Base-by-base conservation (phyloP, 139 green algal genomes). In the Closterium sp. region DNA sequence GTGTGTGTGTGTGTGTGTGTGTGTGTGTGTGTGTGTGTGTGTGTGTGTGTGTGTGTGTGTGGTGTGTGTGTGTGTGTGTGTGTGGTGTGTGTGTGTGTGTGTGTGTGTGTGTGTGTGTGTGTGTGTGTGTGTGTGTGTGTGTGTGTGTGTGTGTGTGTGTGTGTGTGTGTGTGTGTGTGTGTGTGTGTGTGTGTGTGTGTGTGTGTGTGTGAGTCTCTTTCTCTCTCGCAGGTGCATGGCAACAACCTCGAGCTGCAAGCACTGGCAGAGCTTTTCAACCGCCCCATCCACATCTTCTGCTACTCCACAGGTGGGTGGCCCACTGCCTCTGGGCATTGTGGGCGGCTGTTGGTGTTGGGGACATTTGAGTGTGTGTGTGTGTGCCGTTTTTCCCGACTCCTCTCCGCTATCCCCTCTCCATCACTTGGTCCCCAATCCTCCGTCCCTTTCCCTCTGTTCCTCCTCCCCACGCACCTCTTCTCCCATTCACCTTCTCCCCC, bases 171-270 rank as follows among this genome's bases (percentile, higher is more conserved):
- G 32, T 3, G 29, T 31, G 88, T 87, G 88, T 31, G 29, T 4
- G 88, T 91, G 88, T 17, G 27, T 86, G 79, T 9, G 79, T 34
- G 86, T 11, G 9, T 89, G 86, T 31, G 28, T 89, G n/a, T 11
- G 28, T 34, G n/a, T 0, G 22, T 89, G 86, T 31, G 13, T 62
- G 86, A 1, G 31, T 89, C n/a, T 50, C 7, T n/a, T 13, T 50
- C 38, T 1, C 62, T 24, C 45, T 19, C 84, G 1, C 91, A 93
- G 91, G 70, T 93, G 45, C 86, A 93, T 87, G 91, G 91, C 13
- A 93, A 93, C 88, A 93, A 93, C 31, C 89, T 93, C 19, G 91
- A 93, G 31, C 93, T 93, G 30, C 91, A 93, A 29, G 91, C 91
- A 10, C 93, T 93, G 89, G 91, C 91, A 28, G 91, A 93, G 84